These are phyloP conservation scores for Rhizopogon roseolus DNA, from an alignment of 768 basidiomycete genomes.

Conservation along the genomic window DNA sequence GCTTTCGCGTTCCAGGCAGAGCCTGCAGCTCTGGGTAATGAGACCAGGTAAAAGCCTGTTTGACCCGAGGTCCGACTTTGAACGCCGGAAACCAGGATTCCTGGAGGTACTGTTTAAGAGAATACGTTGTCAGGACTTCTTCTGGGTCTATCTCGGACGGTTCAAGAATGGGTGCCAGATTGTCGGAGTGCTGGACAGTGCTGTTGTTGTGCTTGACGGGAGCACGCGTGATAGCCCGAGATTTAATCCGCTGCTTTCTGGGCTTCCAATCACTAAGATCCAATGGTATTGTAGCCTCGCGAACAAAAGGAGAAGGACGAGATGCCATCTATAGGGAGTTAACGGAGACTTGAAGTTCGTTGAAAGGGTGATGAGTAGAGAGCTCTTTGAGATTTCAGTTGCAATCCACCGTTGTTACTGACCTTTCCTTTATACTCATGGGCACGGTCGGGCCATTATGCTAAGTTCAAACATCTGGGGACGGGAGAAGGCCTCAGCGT, in stretches of 20 bases:
- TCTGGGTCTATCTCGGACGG: background rate
- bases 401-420: background rate
- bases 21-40: background rate
- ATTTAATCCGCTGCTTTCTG: background rate
- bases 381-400: background rate
- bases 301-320: background rate
- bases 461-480: background rate
- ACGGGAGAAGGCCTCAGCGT: background rate
- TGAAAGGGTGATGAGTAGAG: background rate
- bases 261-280: background rate
- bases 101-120: conserved; percentile 5
- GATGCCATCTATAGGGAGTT: background rate
- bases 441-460: background rate
- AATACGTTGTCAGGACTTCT: background rate
- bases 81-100: conserved; percentile 10
- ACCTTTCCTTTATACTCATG: background rate
- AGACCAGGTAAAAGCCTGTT: conserved; percentile 6
- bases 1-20: conserved; percentile 3
- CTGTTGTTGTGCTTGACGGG: background rate
- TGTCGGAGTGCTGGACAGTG: background rate
- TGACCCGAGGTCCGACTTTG: background rate
- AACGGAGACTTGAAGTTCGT: background rate
- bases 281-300: background rate
- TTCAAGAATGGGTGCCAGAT: background rate
- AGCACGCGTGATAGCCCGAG: background rate